Conservation (phyloP, 495 filamentous ascomycete species). For the Aspergillus hancockii region DNA sequence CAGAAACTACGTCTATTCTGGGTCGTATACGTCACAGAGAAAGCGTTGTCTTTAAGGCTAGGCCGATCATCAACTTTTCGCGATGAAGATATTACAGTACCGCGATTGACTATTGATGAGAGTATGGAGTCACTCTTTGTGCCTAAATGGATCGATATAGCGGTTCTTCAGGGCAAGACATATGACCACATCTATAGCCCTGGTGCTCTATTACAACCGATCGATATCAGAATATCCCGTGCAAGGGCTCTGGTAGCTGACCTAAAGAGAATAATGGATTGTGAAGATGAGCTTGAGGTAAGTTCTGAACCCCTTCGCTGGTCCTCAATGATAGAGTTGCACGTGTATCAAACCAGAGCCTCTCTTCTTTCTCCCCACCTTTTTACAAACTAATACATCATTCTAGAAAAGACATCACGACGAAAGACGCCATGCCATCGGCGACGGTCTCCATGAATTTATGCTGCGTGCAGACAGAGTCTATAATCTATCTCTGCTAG, state of each 20-base stretch:
- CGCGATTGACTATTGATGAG: constrained; percentile 1
- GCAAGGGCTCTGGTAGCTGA: constrained; percentile 14
- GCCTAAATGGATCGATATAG: constrained; percentile 14
- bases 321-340: not conserved
- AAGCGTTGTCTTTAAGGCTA: constrained; percentile 2
- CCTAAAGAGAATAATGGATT: constrained; percentile 11
- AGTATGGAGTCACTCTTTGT: constrained; percentile 4
- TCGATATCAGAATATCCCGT: constrained; percentile 11
- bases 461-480: constrained; percentile 16
- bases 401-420: not conserved
- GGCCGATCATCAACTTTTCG: constrained; percentile 13
- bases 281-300: constrained; percentile 14
- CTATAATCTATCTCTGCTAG: constrained; percentile 15
- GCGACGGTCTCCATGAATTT: constrained; percentile 9
- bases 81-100: constrained; percentile 13
- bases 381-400: not conserved
- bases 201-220: constrained; percentile 10
- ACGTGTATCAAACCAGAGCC: not conserved
- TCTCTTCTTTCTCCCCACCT: not conserved
- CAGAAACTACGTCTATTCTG: constrained; percentile 13
- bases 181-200: constrained; percentile 18
- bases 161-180: constrained; percentile 13
- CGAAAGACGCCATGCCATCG: constrained; percentile 13
- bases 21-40: constrained; percentile 12
- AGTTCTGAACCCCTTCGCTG: not conserved